A percentile compares a stretch with the other conserved stretches of the same genome.
phyloP scores from a whole-genome alignment of 768 basidiomycete genomes.

The Suillus subaureus region DNA sequence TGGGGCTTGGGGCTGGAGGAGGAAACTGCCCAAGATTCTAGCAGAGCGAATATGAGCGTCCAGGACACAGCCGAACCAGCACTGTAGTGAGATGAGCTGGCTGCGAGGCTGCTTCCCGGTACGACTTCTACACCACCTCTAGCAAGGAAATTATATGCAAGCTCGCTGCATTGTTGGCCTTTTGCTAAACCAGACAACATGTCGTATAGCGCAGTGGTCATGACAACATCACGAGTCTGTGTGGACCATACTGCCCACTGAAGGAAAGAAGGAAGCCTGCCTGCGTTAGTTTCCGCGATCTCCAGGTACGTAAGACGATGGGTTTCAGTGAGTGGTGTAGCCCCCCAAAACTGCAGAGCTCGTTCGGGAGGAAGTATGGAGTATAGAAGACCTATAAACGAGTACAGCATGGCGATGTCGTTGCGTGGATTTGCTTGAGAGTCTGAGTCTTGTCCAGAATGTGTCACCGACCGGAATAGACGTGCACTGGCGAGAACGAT shows the following conservation, averaged over 20 bases:
- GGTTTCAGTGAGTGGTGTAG: conserved; percentile 47
- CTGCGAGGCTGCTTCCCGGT: conserved; percentile 55
- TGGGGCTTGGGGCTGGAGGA: conserved; percentile 48
- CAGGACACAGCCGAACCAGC: conserved; percentile 71
- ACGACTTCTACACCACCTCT: conserved; percentile 72
- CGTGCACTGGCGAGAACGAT: conserved; percentile 67
- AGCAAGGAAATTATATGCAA: conserved; percentile 88
- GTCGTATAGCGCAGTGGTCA: conserved; percentile 82
- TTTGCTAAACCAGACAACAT: conserved; percentile 86
- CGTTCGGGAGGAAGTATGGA: conserved; percentile 70
- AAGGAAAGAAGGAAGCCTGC: conserved; percentile 72
- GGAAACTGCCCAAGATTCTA: conserved; percentile 75
- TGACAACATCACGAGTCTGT: conserved; percentile 67
- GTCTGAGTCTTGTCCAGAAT: conserved; percentile 45
- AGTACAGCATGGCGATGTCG: conserved; percentile 83
- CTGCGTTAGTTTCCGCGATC: conserved; percentile 58
- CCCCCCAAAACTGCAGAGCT: conserved; percentile 87
- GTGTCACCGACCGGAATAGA: conserved; percentile 43
- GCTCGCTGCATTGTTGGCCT: conserved; percentile 82
- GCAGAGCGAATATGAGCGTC: conserved; percentile 69
- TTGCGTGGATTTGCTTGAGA: conserved; percentile 63
- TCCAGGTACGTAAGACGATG: conserved; percentile 56
- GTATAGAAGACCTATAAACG: conserved; percentile 83
- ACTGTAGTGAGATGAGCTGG: conserved; percentile 44
- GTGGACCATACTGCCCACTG: conserved; percentile 92